Conservation (phyloP, 2,329 filamentous ascomycete species). For the Penicillium sp. region DNA sequence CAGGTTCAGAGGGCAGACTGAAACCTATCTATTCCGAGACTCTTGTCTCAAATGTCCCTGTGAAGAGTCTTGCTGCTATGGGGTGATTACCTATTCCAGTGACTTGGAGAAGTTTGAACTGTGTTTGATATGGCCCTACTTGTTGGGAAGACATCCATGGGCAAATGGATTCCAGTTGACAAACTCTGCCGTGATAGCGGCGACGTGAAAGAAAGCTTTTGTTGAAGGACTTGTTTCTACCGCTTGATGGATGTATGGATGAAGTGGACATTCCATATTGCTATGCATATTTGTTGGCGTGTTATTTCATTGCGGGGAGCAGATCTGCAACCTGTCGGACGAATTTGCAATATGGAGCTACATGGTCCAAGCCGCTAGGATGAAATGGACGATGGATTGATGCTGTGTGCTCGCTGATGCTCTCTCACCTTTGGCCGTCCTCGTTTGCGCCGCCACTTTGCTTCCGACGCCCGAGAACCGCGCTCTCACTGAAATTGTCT, state of each 20-base stretch:
- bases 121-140: neutral
- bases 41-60: neutral
- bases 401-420: constrained; percentile 61
- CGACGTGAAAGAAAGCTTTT: constrained; percentile 1
- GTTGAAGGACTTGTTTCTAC: constrained; percentile 14
- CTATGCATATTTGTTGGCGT: constrained; percentile 7
- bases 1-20: constrained; percentile 10
- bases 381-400: constrained; percentile 32
- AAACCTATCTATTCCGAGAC: neutral
- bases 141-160: neutral
- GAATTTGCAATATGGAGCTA: neutral
- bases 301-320: neutral
- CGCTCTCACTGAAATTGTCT: constrained; percentile 22
- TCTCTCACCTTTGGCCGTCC: constrained; percentile 31
- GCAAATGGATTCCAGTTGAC: neutral
- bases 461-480: constrained; percentile 23
- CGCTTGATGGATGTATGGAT: constrained; percentile 7
- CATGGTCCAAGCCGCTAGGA: neutral
- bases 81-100: constrained; percentile 21
- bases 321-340: neutral
- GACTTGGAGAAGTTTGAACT: constrained; percentile 1
- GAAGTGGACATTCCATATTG: neutral
- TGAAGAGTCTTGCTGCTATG: constrained; percentile 8
- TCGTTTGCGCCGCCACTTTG: constrained; percentile 26
- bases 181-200: constrained; percentile 1